These are phyloP conservation scores for Sporothrix luriei DNA, from an alignment of 2,329 filamentous ascomycete species.

Conservation along the genomic window DNA sequence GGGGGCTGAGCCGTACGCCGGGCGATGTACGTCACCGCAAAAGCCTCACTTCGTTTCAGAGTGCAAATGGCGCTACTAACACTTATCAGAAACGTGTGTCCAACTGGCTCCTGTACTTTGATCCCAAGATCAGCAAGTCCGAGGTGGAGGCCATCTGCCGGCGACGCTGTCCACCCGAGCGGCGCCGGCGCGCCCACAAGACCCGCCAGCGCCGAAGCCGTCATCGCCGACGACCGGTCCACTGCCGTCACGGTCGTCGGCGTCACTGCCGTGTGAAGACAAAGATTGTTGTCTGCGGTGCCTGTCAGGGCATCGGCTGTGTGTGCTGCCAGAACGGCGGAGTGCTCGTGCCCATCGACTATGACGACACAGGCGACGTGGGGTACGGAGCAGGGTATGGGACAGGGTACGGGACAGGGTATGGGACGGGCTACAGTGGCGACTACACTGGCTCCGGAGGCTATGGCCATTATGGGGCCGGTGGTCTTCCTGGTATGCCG, in stretches of 20 bases:
- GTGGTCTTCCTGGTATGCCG: background rate
- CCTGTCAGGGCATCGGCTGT: conserved; percentile 13
- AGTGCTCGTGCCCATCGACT: conserved; percentile 6
- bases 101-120: conserved; percentile 32
- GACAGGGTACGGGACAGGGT: background rate
- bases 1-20: conserved; percentile 29
- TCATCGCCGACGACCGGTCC: background rate
- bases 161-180: conserved; percentile 14
- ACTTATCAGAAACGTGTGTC: conserved; percentile 14
- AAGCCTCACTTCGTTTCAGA: background rate
- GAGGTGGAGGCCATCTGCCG: conserved; percentile 28
- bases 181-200: background rate
- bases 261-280: background rate
- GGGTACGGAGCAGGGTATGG: background rate
- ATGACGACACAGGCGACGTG: background rate
- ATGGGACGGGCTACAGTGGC: background rate
- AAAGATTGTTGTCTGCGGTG: background rate
- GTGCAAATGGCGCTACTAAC: background rate
- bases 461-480: conserved; percentile 9
- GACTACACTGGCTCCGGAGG: background rate
- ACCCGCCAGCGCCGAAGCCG: background rate
- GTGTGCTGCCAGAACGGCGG: background rate
- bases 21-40: conserved; percentile 26
- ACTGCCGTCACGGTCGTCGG: background rate
- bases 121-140: conserved; percentile 29